Evolutionary conservation across 1,284 basidiomycete genomes (phyloP).

Genomic region (Leccinum solheimii): DNA sequence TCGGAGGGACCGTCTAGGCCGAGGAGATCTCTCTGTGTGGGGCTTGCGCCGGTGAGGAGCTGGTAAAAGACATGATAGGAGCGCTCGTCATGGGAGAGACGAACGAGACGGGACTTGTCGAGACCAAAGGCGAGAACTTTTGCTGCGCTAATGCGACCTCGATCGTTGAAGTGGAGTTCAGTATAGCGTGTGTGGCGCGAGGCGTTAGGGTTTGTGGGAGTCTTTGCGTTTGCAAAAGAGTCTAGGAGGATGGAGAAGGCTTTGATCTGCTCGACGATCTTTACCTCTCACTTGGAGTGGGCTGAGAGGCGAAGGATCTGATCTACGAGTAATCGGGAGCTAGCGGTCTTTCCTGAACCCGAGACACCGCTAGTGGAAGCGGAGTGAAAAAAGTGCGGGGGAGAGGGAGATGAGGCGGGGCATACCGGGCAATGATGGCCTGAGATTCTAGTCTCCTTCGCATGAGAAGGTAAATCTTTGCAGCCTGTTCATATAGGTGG

Average conservation of each 20-base stretch:
- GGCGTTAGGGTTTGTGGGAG: conserved; percentile 84
- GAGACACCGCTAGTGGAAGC: conserved; percentile 71
- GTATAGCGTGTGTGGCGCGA: conserved; percentile 86
- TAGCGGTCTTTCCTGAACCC: conserved; percentile 85
- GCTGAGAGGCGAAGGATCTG: conserved; percentile 84
- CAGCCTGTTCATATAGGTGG: conserved; percentile 87
- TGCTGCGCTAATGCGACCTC: conserved; percentile 74
- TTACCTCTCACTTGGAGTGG: conserved; percentile 74
- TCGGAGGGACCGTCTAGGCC: conserved; percentile 82
- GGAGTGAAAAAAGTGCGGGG: conserved; percentile 13
- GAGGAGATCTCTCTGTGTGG: conserved; percentile 73
- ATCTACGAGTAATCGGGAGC: conserved; percentile 71
- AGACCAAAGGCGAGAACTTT: conserved; percentile 85
- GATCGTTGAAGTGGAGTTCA: conserved; percentile 87
- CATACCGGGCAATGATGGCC: conserved; percentile 78
- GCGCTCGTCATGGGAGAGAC: conserved; percentile 81
- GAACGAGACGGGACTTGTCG: conserved; percentile 81
- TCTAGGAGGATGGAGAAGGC: conserved; percentile 77
- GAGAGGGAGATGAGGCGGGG: conserved; percentile 17
- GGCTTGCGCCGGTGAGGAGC: conserved; percentile 82
- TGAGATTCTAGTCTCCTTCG: conserved; percentile 76
- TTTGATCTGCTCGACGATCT: conserved; percentile 79
- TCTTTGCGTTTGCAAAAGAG: conserved; percentile 90
- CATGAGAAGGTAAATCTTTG: conserved; percentile 83
- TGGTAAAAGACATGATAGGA: conserved; percentile 96